Evolutionary conservation across 805 yeast genomes (phyloP).

Genomic region (Wickerhamomyces chaumierensis): DNA sequence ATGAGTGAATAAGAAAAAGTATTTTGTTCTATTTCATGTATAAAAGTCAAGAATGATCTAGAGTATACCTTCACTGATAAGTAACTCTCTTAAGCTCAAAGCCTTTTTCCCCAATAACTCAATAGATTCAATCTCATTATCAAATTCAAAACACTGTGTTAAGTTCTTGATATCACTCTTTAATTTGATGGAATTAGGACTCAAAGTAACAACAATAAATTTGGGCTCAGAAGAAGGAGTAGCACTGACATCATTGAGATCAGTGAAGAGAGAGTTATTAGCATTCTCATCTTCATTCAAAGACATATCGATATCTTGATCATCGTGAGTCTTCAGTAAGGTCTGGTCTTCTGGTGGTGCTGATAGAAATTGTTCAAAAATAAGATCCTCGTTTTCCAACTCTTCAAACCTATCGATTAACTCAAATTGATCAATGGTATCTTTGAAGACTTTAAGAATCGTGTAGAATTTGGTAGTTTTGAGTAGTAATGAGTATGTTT

Average conservation of each 20-base stretch:
- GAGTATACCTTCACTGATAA: neutral
- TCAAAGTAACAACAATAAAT: neutral
- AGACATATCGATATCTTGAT: neutral
- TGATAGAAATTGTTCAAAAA: conserved; percentile 3
- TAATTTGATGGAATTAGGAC: neutral
- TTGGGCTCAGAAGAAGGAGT: neutral
- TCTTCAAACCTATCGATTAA: conserved; percentile 7
- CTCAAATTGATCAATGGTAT: conserved; percentile 1
- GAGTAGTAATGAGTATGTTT: neutral
- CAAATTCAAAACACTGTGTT: conserved; percentile 12
- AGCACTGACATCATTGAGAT: neutral
- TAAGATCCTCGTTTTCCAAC: conserved; percentile 7
- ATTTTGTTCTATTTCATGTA: no score
- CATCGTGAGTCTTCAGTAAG: no score
- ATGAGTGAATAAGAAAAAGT: no score
- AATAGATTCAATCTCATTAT: conserved; percentile 7
- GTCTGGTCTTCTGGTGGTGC: neutral
- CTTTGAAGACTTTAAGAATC: neutral
- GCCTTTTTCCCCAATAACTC: neutral
- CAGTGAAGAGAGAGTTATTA: neutral
- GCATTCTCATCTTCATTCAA: neutral
- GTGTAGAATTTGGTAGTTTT: neutral
- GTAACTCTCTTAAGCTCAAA: neutral
- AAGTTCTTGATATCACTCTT: neutral
- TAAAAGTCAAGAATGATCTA: no score